These are phyloP conservation scores for Orbilia ellipsospora DNA, from an alignment of 2,329 filamentous ascomycete species.

Conservation along the genomic window DNA sequence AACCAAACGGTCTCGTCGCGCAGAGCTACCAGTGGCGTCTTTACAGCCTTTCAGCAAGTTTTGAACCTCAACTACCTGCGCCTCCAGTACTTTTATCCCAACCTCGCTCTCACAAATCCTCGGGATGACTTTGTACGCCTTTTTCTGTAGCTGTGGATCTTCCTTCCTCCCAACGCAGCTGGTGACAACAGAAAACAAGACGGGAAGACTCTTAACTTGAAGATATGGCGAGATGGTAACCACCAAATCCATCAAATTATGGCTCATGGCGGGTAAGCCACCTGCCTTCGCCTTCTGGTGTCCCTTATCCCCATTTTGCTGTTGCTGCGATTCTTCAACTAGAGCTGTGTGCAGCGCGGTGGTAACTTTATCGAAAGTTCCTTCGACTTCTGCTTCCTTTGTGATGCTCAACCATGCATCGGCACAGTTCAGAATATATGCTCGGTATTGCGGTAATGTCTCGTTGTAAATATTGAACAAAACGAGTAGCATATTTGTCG, in stretches of 20 bases:
- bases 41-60: constrained; percentile 80
- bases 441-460: constrained; percentile 90
- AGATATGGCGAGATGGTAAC: constrained; percentile 96
- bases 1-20: constrained; percentile 83
- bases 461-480: constrained; percentile 99
- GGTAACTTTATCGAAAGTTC: constrained; percentile 88
- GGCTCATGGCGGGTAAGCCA: constrained; percentile 88
- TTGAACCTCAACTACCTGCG: constrained; percentile 82
- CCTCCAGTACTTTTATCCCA: constrained; percentile 78
- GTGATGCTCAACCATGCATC: constrained; percentile 94
- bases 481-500: constrained; percentile 90
- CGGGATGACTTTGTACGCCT: constrained; percentile 97
- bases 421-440: constrained; percentile 91
- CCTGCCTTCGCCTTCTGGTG: constrained; percentile 75
- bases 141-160: constrained; percentile 96
- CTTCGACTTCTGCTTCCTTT: constrained; percentile 78
- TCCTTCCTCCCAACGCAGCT: constrained; percentile 82
- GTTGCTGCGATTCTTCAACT: constrained; percentile 62
- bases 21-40: constrained; percentile 86
- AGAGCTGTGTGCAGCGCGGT: constrained; percentile 82
- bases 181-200: constrained; percentile 86
- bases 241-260: constrained; percentile 95
- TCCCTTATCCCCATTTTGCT: constrained; percentile 13
- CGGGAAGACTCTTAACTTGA: constrained; percentile 82
- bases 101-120: constrained; percentile 83